A percentile compares a stretch with the other conserved stretches of the same genome.
Conservation (phyloP, 805 yeast species). For the Zygosaccharomyces siamensis region DNA sequence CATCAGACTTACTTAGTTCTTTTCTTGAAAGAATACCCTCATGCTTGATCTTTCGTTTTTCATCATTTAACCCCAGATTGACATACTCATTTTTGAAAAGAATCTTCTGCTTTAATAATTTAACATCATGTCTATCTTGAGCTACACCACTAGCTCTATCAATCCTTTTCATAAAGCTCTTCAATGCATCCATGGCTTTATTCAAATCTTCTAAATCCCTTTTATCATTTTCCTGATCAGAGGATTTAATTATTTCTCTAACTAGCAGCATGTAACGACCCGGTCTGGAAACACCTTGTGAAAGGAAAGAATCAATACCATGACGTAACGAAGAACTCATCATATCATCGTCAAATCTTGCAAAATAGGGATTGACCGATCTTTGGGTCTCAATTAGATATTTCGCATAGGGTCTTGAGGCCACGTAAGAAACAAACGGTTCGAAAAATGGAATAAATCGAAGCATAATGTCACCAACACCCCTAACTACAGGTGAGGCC, state of each 20-base stretch:
- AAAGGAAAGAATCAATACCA: conserved; percentile 86
- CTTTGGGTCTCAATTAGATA: conserved; percentile 93
- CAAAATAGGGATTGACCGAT: conserved; percentile 82
- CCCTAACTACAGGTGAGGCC: conserved; percentile 74
- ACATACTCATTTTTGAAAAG: conserved; percentile 80
- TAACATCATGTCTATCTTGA: conserved; percentile 84
- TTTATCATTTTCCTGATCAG: conserved; percentile 65
- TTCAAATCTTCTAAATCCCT: conserved; percentile 46
- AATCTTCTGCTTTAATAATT: conserved; percentile 78
- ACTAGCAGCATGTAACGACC: conserved; percentile 88
- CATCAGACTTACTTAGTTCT: conserved; percentile 29
- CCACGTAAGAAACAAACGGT: conserved; percentile 89
- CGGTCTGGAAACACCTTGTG: conserved; percentile 93
- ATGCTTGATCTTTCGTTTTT: conserved; percentile 61
- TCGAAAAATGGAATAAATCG: conserved; percentile 84
- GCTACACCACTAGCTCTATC: conserved; percentile 90
- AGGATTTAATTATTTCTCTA: conserved; percentile 79
- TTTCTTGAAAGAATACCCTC: conserved; percentile 36
- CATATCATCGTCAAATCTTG: conserved; percentile 86
- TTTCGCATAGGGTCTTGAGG: conserved; percentile 91
- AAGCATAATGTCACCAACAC: conserved; percentile 81
- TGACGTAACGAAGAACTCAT: conserved; percentile 54
- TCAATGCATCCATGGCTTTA: conserved; percentile 69
- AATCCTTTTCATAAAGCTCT: conserved; percentile 63
- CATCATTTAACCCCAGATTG: conserved; percentile 79